Conservation (phyloP, 129 eudicot species). For the Lactuca sativa region DNA sequence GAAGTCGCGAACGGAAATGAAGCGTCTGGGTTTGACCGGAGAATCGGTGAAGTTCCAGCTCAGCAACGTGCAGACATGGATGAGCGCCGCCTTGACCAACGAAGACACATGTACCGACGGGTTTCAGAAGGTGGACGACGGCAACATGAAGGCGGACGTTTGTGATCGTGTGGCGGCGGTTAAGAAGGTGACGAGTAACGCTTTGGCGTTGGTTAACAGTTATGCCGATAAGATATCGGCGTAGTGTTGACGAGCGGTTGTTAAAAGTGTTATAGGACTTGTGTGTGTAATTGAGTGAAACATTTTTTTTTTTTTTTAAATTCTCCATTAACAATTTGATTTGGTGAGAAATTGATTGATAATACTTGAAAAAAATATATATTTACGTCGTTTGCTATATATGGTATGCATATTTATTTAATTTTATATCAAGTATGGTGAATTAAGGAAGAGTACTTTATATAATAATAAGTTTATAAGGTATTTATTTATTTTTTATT, state of each 20-base stretch:
- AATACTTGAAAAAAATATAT: no score
- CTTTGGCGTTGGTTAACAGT: slow-evolving; percentile 74
- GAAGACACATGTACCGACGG: slow-evolving; percentile 95
- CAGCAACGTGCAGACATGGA: slow-evolving; percentile 95
- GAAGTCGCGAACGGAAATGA: slow-evolving; percentile 67
- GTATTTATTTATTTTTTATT: not conserved
- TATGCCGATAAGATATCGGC: slow-evolving; percentile 27
- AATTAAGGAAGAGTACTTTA: no score
- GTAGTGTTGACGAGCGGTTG: no score
- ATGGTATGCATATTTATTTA: no score
- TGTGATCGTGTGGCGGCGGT: slow-evolving; percentile 44
- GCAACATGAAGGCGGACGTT: slow-evolving; percentile 52
- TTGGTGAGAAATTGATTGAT: no score
- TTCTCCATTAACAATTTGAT: no score
- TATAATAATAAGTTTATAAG: no score
- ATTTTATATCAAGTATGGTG: no score
- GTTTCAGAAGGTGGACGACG: slow-evolving; percentile 49
- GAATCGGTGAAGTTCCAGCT: slow-evolving; percentile 69
- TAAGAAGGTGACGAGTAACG: slow-evolving; percentile 73
- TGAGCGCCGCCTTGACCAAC: slow-evolving; percentile 89
- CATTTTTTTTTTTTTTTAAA: no score
- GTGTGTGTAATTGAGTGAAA: no score
- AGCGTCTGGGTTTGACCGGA: slow-evolving; percentile 37
- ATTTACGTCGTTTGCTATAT: no score
- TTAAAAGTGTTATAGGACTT: no score